Conservation (phyloP, 306 rosid species). For the Calophaca sinica region DNA sequence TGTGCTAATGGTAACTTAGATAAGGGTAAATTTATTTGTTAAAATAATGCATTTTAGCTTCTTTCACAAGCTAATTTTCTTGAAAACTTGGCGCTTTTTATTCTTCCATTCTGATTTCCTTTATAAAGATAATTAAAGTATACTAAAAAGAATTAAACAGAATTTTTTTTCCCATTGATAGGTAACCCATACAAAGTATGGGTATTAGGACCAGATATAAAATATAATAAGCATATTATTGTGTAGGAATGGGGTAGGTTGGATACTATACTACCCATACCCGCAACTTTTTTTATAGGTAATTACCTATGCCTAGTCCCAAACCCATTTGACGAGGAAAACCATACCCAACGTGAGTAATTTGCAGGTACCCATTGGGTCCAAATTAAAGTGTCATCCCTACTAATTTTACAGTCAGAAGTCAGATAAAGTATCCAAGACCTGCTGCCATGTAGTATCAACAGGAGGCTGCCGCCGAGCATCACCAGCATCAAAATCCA, state of each 20-base stretch:
- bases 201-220: not conserved
- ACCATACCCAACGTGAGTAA: not conserved
- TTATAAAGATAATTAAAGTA: not conserved
- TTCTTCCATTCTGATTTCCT: not conserved
- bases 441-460: constrained; percentile 99
- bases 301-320: constrained; percentile 2
- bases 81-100: not conserved
- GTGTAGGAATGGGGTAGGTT: not conserved
- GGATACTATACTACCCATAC: not conserved
- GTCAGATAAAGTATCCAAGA: constrained; percentile 42
- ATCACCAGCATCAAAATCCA: constrained; percentile 95
- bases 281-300: not conserved
- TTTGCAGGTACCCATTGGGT: not conserved
- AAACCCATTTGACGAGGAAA: not conserved
- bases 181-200: not conserved
- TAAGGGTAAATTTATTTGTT: constrained; percentile 3
- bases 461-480: constrained; percentile 96
- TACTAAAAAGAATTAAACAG: not conserved
- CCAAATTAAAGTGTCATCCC: constrained; percentile 5
- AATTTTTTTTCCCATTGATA: not conserved
- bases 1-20: not conserved
- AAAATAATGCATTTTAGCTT: constrained; percentile 18
- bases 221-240: not conserved
- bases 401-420: constrained; percentile 20
- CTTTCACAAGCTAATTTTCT: not conserved